Evolutionary conservation across 306 rosid genomes (phyloP).

Genomic region (Castanopsis chinensis): DNA sequence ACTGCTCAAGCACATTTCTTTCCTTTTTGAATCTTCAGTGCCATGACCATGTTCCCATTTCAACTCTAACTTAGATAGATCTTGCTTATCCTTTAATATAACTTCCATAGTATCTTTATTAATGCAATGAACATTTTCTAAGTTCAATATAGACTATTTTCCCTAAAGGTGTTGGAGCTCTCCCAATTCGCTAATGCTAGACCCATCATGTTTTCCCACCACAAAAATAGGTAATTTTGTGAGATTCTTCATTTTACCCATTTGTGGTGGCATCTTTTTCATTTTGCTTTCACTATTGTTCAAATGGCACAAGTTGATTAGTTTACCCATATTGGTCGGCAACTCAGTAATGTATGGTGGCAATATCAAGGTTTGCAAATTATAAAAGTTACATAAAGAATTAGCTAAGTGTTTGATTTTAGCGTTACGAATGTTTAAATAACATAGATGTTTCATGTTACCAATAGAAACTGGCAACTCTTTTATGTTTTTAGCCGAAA

Average conservation of each 20-base stretch:
- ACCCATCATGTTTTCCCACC: background rate
- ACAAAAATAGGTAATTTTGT: slow-evolving; percentile 15
- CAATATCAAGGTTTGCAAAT: slow-evolving; percentile 35
- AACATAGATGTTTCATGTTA: slow-evolving; percentile 22
- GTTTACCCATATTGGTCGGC: slow-evolving; percentile 19
- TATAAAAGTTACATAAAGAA: slow-evolving; percentile 20
- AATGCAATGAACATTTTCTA: slow-evolving; percentile 6
- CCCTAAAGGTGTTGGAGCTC: slow-evolving; percentile 5
- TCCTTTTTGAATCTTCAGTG: background rate
- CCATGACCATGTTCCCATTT: background rate
- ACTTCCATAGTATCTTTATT: background rate
- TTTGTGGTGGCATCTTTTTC: slow-evolving; percentile 9
- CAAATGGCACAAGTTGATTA: slow-evolving; percentile 23
- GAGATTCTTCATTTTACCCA: slow-evolving; percentile 18
- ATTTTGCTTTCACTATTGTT: background rate
- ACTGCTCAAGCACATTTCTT: background rate
- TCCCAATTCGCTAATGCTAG: slow-evolving; percentile 4
- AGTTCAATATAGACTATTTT: background rate
- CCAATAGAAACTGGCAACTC: slow-evolving; percentile 22
- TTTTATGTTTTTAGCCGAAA: background rate
- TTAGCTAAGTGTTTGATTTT: slow-evolving; percentile 8
- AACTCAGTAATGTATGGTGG: slow-evolving; percentile 10
- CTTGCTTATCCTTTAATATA: background rate
- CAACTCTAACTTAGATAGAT: background rate
- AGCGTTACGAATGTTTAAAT: slow-evolving; percentile 28